Evolutionary conservation across 495 filamentous ascomycete genomes (phyloP).

Genomic region (Amorphotheca resinae): DNA sequence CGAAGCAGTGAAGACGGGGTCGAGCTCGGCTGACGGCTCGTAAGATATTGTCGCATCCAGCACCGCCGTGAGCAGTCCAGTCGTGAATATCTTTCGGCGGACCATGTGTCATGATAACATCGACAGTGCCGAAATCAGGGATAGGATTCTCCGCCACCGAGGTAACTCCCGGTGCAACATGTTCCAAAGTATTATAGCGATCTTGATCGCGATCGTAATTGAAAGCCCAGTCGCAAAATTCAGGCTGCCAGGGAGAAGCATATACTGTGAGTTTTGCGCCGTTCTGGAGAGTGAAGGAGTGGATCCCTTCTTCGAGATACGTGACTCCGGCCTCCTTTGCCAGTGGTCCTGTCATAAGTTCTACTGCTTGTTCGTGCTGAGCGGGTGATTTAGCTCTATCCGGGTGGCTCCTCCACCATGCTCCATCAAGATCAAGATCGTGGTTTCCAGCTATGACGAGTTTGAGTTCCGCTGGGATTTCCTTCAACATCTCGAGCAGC

Average conservation of each 20-base stretch:
- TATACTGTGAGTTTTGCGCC: conserved; percentile 53
- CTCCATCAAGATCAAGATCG: conserved; percentile 56
- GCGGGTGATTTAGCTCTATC: conserved; percentile 10
- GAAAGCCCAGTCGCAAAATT: conserved; percentile 48
- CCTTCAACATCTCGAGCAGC: conserved; percentile 40
- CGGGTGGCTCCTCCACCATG: conserved; percentile 11
- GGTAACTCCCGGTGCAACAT: conserved; percentile 9
- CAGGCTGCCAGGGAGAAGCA: conserved; percentile 56
- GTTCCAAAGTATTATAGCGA: conserved; percentile 22
- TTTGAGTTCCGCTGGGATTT: conserved; percentile 53
- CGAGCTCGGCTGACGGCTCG: conserved; percentile 36
- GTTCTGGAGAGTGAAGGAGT: conserved; percentile 41
- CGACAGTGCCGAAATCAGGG: conserved; percentile 36
- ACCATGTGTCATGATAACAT: conserved; percentile 65
- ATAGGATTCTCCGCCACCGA: conserved; percentile 25
- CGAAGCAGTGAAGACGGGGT: conserved; percentile 56
- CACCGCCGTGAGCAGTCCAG: conserved; percentile 24
- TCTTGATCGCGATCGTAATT: conserved; percentile 41
- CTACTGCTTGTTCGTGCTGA: conserved; percentile 18
- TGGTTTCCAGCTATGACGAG: conserved; percentile 76
- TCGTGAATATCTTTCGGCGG: conserved; percentile 53
- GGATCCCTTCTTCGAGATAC: conserved; percentile 55
- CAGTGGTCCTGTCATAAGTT: conserved; percentile 30
- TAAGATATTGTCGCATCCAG: conserved; percentile 48
- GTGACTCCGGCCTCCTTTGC: conserved; percentile 40